Conservation (phyloP, 148 eudicot genomes). For the Cornus suecica region DNA sequence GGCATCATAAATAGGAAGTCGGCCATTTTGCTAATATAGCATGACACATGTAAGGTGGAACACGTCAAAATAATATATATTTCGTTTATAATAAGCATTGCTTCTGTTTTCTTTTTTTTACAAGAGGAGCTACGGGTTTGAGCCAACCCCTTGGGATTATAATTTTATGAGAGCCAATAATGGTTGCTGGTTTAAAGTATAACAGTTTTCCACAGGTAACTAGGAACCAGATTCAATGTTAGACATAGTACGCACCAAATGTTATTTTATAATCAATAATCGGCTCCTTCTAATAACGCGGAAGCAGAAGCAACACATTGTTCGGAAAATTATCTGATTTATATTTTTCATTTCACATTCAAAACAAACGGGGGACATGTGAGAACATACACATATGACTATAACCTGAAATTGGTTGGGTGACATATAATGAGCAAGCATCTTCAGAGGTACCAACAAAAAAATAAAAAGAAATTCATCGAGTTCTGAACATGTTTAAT, state of each 20-base stretch:
- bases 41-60: not conserved
- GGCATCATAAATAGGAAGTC: not conserved
- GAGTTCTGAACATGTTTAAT: too few species aligned
- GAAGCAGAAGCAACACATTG: not conserved
- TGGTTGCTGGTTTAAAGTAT: not conserved
- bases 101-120: too few species aligned
- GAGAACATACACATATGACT: not conserved
- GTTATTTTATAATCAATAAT: not conserved
- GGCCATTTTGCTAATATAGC: not conserved
- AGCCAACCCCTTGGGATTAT: too few species aligned
- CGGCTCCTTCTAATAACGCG: not conserved
- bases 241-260: not conserved
- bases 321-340: not conserved
- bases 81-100: not conserved
- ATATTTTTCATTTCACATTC: not conserved
- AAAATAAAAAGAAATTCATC: too few species aligned
- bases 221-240: not conserved
- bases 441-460: not conserved
- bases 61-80: not conserved
- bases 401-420: not conserved
- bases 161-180: slow-evolving; percentile 2
- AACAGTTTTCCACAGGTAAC: not conserved
- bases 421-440: not conserved
- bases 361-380: not conserved
- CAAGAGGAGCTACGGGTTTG: too few species aligned